Percentiles rank a stretch among this genome's conserved stretches.
These are phyloP conservation scores for Ascoidea rubescens DNA, from an alignment of 805 yeast species.

Conservation along the genomic window DNA sequence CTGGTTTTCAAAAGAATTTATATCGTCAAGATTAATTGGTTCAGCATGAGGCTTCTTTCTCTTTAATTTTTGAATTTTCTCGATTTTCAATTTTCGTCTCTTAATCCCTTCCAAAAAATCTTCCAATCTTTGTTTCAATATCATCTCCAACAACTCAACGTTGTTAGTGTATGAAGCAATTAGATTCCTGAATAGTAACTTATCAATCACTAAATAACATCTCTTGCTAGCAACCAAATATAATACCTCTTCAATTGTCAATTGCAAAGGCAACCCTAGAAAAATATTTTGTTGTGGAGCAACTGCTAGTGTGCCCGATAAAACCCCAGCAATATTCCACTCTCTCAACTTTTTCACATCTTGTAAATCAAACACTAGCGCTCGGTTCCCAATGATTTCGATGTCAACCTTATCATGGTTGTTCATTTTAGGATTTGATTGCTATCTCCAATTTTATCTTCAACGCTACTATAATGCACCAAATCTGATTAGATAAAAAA, in stretches of 20 bases:
- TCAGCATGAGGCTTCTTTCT: too few relatives aligned
- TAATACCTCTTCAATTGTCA: slow-evolving; percentile 59
- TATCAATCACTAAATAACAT: slow-evolving; percentile 28
- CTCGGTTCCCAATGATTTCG: slow-evolving; percentile 4
- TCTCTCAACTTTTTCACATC: slow-evolving; percentile 41
- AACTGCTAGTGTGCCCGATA: slow-evolving; percentile 71
- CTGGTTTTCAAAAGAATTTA: too few relatives aligned
- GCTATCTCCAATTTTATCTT: too few relatives aligned
- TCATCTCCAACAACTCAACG: slow-evolving; percentile 2
- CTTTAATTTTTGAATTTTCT: slow-evolving; percentile 9
- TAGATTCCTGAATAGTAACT: slow-evolving; percentile 15
- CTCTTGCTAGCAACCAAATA: slow-evolving; percentile 41
- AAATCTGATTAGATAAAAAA: too few relatives aligned
- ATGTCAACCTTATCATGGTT: slow-evolving; percentile 1
- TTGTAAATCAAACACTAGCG: slow-evolving; percentile 45
- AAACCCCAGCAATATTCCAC: slow-evolving; percentile 59
- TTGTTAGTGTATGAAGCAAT: slow-evolving; percentile 6
- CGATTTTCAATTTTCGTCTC: slow-evolving; percentile 9
- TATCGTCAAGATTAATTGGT: too few relatives aligned
- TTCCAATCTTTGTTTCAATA: slow-evolving; percentile 3
- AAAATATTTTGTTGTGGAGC: slow-evolving; percentile 94
- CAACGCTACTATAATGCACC: too few relatives aligned
- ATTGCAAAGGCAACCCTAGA: slow-evolving; percentile 66
- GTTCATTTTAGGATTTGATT: too few relatives aligned
- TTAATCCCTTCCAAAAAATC: slow-evolving; percentile 9